Base-by-base conservation (phyloP, 306 rosid genomes). In the Acacia melanoxylon region DNA sequence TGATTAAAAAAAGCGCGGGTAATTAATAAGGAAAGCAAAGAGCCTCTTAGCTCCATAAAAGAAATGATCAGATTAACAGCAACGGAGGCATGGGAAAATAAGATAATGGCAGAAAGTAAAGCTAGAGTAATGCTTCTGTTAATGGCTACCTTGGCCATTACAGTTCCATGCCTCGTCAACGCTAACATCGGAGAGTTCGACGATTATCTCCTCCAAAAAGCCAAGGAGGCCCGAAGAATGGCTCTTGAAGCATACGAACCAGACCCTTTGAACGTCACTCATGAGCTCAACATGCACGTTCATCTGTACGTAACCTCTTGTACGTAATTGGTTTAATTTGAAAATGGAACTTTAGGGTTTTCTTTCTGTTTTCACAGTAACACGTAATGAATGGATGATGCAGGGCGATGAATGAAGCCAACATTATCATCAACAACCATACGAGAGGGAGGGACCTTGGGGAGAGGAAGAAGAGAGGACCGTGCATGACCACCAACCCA, bases 401-500 rank as follows among this genome's bases (percentile, higher is more conserved):
- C 59, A 90, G 93, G 72, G 80, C n/a, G 45, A 20, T 81, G 51
- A 65, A 82, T 24, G 29, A 42, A 19, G 83, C 81, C 65, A 37
- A 37, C 41, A 37, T 37, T 37, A 58, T 10, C 33, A 54, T 6
- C 10, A 6, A 20, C 12, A 17, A 29, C 24, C 88, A 84, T 77
- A 76, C 66, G 68, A 87, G 88, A 17, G 80, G 92, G 79, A 90
- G 97, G 80, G 49, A 22, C 33, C 80, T 92, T 4, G 5, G 56
- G 5, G 75, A 22, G 4, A 5, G 24, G 4, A 8, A 22, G 68
- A 16, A 15, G 6, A 80, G 82, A 1, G 65, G n/a, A 58, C 31
- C 14, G 5, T 92, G 97, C 86, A 0, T 0, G 77, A 86, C 92
- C 6, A 89, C 93, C 20, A 92, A 92, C 70, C 97, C 97, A 1